Percentiles rank a stretch among this genome's conserved stretches.
These are phyloP conservation scores for Aspergillus neotritici DNA, from an alignment of 2,329 filamentous ascomycete species.

Conservation along the genomic window DNA sequence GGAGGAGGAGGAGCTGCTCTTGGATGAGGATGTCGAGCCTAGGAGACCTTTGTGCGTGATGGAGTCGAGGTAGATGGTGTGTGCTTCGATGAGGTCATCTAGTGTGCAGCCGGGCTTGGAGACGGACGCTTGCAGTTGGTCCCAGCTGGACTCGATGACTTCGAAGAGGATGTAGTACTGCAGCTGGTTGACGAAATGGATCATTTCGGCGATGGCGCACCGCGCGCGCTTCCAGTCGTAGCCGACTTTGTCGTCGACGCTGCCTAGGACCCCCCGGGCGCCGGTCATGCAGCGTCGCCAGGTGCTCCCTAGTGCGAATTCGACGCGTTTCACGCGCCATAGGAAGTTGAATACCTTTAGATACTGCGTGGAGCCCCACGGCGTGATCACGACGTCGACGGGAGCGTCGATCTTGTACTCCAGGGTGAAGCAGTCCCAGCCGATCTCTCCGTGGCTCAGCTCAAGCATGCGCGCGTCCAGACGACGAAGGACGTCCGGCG, in stretches of 20 bases:
- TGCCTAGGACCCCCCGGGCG: slow-evolving; percentile 79
- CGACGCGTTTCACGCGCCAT: slow-evolving; percentile 96
- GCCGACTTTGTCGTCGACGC: slow-evolving; percentile 64
- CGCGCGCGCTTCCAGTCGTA: slow-evolving; percentile 86
- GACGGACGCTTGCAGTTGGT: slow-evolving; percentile 76
- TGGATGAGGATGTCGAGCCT: slow-evolving; percentile 53
- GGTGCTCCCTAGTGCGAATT: slow-evolving; percentile 83
- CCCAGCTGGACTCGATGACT: slow-evolving; percentile 95
- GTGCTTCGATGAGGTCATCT: slow-evolving; percentile 89
- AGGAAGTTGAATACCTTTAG: slow-evolving; percentile 99
- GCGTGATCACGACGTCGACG: slow-evolving; percentile 93
- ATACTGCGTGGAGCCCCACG: slow-evolving; percentile 92
- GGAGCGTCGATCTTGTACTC: slow-evolving; percentile 98
- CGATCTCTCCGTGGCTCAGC: slow-evolving; percentile 91
- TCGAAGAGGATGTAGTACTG: slow-evolving; percentile 99
- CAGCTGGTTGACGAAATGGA: slow-evolving; percentile 93
- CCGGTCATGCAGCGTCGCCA: slow-evolving; percentile 97
- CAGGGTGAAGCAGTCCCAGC: slow-evolving; percentile 98
- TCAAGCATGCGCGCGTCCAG: slow-evolving; percentile 98
- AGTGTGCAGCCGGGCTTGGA: slow-evolving; percentile 81
- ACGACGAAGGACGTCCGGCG: slow-evolving; percentile 80
- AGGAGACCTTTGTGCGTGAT: slow-evolving; percentile 96
- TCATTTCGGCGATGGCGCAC: slow-evolving; percentile 91
- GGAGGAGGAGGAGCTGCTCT: slow-evolving; percentile 25
- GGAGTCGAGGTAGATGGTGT: slow-evolving; percentile 81